Percentiles rank a stretch among this genome's conserved stretches.
Evolutionary conservation across 768 basidiomycete species (phyloP).

Genomic region (Lyophyllum shimeji): DNA sequence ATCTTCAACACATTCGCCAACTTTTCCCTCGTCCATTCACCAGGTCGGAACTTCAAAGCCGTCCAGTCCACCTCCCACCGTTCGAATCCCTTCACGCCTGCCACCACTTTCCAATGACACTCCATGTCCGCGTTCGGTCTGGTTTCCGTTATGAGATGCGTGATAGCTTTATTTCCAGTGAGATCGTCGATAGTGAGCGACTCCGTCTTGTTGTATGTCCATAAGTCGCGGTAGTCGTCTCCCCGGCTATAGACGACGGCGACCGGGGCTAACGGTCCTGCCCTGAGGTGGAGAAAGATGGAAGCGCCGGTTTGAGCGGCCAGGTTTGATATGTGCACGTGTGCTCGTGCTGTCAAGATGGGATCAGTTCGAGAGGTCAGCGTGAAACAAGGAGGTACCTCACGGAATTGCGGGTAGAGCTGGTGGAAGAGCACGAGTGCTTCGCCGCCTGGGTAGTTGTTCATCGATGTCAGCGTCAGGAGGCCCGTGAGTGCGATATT

Average conservation of each 20-base stretch:
- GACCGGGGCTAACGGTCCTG: slow-evolving; percentile 48
- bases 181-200: slow-evolving; percentile 42
- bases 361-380: not conserved
- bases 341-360: slow-evolving; percentile 22
- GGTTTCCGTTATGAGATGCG: slow-evolving; percentile 65
- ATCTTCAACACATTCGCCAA: slow-evolving; percentile 31
- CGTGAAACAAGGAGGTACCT: not conserved
- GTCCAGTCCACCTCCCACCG: slow-evolving; percentile 31
- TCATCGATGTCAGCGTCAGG: slow-evolving; percentile 55
- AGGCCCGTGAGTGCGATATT: slow-evolving; percentile 58
- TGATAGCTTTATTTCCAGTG: slow-evolving; percentile 38
- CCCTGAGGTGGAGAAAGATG: slow-evolving; percentile 74
- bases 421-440: slow-evolving; percentile 67
- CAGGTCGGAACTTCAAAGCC: slow-evolving; percentile 15
- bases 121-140: slow-evolving; percentile 22
- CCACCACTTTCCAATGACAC: slow-evolving; percentile 42
- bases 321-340: slow-evolving; percentile 81
- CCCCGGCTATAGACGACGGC: slow-evolving; percentile 8
- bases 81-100: slow-evolving; percentile 29
- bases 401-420: slow-evolving; percentile 32
- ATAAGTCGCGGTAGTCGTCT: slow-evolving; percentile 26
- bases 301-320: slow-evolving; percentile 90
- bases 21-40: slow-evolving; percentile 20
- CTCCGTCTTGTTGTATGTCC: slow-evolving; percentile 88
- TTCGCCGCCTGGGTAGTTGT: slow-evolving; percentile 89